Base-by-base conservation (phyloP, 148 eudicot species). In the Arbutus unedo region DNA sequence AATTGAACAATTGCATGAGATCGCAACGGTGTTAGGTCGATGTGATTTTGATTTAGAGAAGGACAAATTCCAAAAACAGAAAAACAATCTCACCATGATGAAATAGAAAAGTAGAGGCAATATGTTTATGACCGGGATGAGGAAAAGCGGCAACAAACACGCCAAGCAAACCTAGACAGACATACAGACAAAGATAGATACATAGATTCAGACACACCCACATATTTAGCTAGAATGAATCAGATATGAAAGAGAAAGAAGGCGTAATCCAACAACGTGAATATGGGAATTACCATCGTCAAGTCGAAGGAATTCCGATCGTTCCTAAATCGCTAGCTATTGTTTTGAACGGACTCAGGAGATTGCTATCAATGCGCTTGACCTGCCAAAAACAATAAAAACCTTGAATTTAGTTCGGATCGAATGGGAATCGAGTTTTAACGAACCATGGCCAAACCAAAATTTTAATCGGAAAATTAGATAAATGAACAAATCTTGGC, bases 121-220 rank as follows among this genome's bases (percentile, higher is more conserved):
- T 8, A 71, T 18, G 67, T 81, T 81, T 6, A 81, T n/a, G 53
- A 81, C 54, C 19, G 83, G 83, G 67, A 81, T 76, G 77, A 81
- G 77, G 83, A 81, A 81, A 11, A 81, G 83, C 25, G 83, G 83
- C 77, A 81, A 41, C 67, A 81, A 38, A 54, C 83, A 81, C 4
- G 67, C 77, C 68, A 81, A 56, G 67, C 83, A 81, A 71, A 81
- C 83, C 83, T 81, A 78, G 14, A 54, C 64, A 54, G 0, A 41
- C 0, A 54, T 16, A 15, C 38, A 54, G 15, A 51, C 44, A 51
- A 16, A 50, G 25, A 48, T 23, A 51, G 10, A 25, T 7, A 73
- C 13, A 73, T 10, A n/a, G 2, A 67, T 31, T 31, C 38, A 31
- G 38, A 31, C 3, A 59, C 10, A 59, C 16, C 18, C 10, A 50